Conservation (phyloP, 73 alveolate genomes). For the Diophrys sp. region DNA sequence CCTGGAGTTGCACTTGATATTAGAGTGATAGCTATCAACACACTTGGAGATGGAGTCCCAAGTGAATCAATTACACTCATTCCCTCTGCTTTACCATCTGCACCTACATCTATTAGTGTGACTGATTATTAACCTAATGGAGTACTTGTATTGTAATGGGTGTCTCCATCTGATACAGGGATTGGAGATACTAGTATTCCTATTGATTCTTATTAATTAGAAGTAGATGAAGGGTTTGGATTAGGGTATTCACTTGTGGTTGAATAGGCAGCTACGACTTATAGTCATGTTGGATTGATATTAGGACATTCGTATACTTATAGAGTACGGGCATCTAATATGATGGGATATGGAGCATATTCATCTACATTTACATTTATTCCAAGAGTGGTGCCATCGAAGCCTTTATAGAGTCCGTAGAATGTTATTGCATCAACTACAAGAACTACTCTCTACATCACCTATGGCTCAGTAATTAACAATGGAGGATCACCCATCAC, state of each 20-base stretch:
- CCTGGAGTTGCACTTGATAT: constrained; percentile 44
- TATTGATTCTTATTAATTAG: constrained; percentile 17
- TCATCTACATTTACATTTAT: constrained; percentile 20
- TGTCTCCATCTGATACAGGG: constrained; percentile 59
- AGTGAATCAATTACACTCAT: constrained; percentile 48
- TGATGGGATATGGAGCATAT: constrained; percentile 46
- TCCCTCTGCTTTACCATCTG: constrained; percentile 50
- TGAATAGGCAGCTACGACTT: constrained; percentile 23
- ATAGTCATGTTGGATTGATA: constrained; percentile 41
- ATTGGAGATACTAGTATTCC: constrained; percentile 42
- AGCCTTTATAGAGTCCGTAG: constrained; percentile 46
- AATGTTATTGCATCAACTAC: constrained; percentile 33
- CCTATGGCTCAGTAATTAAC: constrained; percentile 23
- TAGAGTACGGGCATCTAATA: constrained; percentile 43
- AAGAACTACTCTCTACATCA: constrained; percentile 20
- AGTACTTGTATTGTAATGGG: constrained; percentile 56
- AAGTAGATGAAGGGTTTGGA: constrained; percentile 59
- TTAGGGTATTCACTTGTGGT: constrained; percentile 28
- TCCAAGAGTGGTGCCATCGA: constrained; percentile 43
- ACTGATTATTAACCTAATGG: constrained; percentile 22
- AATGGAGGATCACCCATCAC: constrained; percentile 52
- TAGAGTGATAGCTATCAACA: constrained; percentile 50
- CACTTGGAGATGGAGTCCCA: constrained; percentile 48
- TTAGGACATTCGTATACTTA: constrained; percentile 54
- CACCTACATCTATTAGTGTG: constrained; percentile 47